phyloP scores from a whole-genome alignment of 768 basidiomycete genomes.

The Suillus hirtellus region DNA sequence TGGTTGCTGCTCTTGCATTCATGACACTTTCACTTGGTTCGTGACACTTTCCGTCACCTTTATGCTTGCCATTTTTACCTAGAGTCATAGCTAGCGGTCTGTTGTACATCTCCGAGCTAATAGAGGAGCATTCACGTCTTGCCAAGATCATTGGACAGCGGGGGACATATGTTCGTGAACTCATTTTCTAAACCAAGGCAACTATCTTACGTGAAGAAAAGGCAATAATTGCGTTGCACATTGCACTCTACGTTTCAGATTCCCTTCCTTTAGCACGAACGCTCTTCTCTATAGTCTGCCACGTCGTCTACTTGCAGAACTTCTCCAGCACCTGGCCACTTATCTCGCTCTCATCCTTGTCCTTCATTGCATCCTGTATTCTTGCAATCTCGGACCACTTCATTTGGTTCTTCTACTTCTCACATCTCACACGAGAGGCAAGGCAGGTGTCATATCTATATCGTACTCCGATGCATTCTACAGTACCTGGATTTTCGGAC shows the following conservation, averaged over 20 bases:
- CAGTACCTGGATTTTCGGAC: slow-evolving; percentile 58
- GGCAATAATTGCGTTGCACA: slow-evolving; percentile 79
- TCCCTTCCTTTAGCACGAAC: slow-evolving; percentile 75
- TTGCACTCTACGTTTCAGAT: slow-evolving; percentile 77
- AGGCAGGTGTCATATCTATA: slow-evolving; percentile 51
- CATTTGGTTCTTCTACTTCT: slow-evolving; percentile 95
- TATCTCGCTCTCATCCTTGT: slow-evolving; percentile 83
- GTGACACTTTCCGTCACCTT: slow-evolving; percentile 24
- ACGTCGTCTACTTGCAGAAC: slow-evolving; percentile 89
- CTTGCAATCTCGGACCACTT: slow-evolving; percentile 92
- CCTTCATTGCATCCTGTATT: slow-evolving; percentile 83
- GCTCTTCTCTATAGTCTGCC: slow-evolving; percentile 79
- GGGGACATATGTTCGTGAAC: slow-evolving; percentile 78
- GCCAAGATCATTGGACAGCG: slow-evolving; percentile 85
- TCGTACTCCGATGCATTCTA: slow-evolving; percentile 35
- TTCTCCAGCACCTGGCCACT: slow-evolving; percentile 89
- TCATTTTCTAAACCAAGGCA: slow-evolving; percentile 1
- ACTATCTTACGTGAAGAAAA: slow-evolving; percentile 32
- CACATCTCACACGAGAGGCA: slow-evolving; percentile 65
- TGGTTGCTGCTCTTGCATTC: slow-evolving; percentile 78
- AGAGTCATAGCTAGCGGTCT: slow-evolving; percentile 77
- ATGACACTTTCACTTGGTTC: slow-evolving; percentile 89
- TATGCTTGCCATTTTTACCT: slow-evolving; percentile 11
- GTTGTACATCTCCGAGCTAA: slow-evolving; percentile 90
- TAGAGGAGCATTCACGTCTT: slow-evolving; percentile 86